Percentiles rank a stretch among this genome's conserved stretches.
Evolutionary conservation across 441 rosid species (phyloP).

Genomic region (Hura crepitans): DNA sequence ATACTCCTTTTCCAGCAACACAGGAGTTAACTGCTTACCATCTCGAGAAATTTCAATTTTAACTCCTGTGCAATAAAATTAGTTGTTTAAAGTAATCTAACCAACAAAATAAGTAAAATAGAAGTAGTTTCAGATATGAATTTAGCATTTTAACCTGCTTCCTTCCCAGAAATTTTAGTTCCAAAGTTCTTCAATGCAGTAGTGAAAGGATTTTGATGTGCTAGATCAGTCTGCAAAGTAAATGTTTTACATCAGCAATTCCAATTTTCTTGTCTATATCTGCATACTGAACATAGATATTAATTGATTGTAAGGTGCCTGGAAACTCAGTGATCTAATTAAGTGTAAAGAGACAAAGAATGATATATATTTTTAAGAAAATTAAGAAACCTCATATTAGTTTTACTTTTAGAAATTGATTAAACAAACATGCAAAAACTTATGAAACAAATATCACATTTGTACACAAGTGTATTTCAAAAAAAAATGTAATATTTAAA

Average conservation of each 20-base stretch:
- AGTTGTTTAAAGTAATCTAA: not conserved
- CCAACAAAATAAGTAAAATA: not conserved
- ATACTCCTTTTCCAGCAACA: conserved; percentile 55
- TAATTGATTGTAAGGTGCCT: no score
- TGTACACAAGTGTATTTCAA: no score
- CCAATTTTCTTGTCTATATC: not conserved
- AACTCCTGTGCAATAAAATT: conserved; percentile 35
- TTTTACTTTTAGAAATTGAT: no score
- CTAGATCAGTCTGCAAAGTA: conserved; percentile 47
- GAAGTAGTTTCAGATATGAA: not conserved
- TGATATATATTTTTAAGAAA: no score
- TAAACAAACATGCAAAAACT: no score
- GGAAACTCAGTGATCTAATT: no score
- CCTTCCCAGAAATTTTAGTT: conserved; percentile 30
- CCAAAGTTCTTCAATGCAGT: conserved; percentile 46
- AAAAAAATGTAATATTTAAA: no score
- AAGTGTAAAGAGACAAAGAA: no score
- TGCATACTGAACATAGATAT: not conserved
- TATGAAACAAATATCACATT: no score
- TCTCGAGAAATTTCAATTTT: conserved; percentile 33
- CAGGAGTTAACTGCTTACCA: conserved; percentile 30
- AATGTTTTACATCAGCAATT: not conserved
- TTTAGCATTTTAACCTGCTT: conserved; percentile 34
- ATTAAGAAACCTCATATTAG: no score
- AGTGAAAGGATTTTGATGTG: conserved; percentile 41